Percentiles rank a stretch among this genome's conserved stretches.
These are phyloP conservation scores for Piromyces finnis DNA, from an alignment of 192 early-diverging fungal genomes.

Conservation along the genomic window DNA sequence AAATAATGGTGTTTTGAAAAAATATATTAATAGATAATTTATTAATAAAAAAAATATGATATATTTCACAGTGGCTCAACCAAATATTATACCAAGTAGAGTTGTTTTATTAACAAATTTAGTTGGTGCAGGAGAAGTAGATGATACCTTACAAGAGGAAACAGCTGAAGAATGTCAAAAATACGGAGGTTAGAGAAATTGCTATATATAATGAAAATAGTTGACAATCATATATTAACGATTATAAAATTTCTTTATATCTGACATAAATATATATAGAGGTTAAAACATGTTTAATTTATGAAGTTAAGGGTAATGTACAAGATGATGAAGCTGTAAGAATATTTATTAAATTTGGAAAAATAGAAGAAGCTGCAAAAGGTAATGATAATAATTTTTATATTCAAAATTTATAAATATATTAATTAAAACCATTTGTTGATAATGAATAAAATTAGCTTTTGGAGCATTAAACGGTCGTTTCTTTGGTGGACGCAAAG, in stretches of 20 bases:
- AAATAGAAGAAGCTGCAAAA: constrained; percentile 18
- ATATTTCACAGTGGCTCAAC: constrained; percentile 37
- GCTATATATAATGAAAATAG: too few species aligned
- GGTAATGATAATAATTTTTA: constrained; percentile 6
- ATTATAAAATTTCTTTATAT: too few species aligned
- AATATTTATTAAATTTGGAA: constrained; percentile 58
- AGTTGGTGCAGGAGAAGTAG: constrained; percentile 56
- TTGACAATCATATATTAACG: too few species aligned
- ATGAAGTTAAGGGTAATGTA: constrained; percentile 21
- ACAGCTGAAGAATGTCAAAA: constrained; percentile 62
- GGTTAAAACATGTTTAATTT: background rate
- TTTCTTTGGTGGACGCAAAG: constrained; percentile 55
- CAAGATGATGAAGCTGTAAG: constrained; percentile 49
- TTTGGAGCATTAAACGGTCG: constrained; percentile 42
- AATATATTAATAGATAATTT: too few species aligned
- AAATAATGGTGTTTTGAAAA: too few species aligned
- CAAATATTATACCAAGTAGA: constrained; percentile 37
- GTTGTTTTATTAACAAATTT: background rate
- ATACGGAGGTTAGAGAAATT: constrained; percentile 20
- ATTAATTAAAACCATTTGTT: background rate
- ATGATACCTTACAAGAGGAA: constrained; percentile 51
- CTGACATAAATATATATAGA: background rate
- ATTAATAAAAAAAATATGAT: too few species aligned
- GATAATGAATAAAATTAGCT: constrained; percentile 6
- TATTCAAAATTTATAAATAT: background rate